Conservation (phyloP, 2,329 filamentous ascomycete species). For the Penicillium nordicum region DNA sequence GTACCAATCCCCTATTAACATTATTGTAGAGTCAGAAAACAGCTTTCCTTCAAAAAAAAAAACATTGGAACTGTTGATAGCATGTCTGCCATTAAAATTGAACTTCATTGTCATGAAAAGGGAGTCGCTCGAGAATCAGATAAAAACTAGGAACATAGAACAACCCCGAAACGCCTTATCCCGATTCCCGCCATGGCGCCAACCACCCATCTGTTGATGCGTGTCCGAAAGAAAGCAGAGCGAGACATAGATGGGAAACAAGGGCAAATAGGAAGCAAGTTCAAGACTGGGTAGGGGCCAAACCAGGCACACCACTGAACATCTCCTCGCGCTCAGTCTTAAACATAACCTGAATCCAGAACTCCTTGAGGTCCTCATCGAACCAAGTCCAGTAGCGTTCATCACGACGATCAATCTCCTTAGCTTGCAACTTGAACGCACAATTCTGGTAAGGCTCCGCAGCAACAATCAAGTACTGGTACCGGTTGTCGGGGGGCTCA, state of each 20-base stretch:
- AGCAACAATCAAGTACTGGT: constrained; percentile 90
- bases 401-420: constrained; percentile 86
- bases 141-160: constrained; percentile 7
- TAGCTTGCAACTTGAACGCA: constrained; percentile 89
- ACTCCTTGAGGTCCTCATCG: constrained; percentile 93
- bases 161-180: constrained; percentile 15
- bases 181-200: constrained; percentile 11
- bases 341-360: constrained; percentile 96
- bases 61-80: not conserved
- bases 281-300: constrained; percentile 50
- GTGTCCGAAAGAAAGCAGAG: not conserved
- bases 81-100: not conserved
- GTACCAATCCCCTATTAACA: no score
- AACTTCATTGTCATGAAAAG: constrained; percentile 4
- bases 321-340: constrained; percentile 97
- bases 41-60: no score
- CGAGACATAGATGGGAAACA: not conserved
- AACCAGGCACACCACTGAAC: constrained; percentile 65
- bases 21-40: no score
- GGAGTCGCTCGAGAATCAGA: constrained; percentile 12
- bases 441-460: constrained; percentile 98
- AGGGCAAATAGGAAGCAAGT: not conserved
- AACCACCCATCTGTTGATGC: constrained; percentile 7
- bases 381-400: constrained; percentile 92
- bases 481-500: constrained; percentile 89